Evolutionary conservation across 192 early-diverging fungal genomes (phyloP).

Genomic region (Entomortierella beljakovae): DNA sequence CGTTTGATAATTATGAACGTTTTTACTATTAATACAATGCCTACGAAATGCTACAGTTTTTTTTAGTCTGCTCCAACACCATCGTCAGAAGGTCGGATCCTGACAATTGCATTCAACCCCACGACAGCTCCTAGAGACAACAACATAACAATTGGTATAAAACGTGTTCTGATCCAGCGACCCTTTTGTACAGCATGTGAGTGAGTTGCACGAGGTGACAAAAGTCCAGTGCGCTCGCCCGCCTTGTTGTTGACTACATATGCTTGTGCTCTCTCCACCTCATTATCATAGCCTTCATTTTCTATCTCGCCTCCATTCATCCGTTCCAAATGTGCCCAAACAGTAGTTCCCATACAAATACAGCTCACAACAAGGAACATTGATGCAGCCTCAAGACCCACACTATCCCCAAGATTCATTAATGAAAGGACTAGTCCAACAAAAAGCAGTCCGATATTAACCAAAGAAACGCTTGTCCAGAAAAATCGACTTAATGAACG

Average conservation of each 20-base stretch:
- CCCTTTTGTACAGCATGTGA: slow-evolving; percentile 24
- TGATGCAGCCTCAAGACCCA: slow-evolving; percentile 36
- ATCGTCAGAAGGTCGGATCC: slow-evolving; percentile 1
- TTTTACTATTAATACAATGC: too few relatives aligned
- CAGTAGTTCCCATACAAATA: slow-evolving; percentile 48
- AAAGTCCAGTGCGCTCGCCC: slow-evolving; percentile 30
- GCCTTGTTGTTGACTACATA: slow-evolving; percentile 3
- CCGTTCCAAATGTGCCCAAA: slow-evolving; percentile 47
- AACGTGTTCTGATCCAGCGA: slow-evolving; percentile 35
- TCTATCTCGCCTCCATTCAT: slow-evolving; percentile 49
- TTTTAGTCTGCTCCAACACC: slow-evolving; percentile 15
- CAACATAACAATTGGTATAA: slow-evolving; percentile 36
- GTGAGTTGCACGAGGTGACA: not conserved
- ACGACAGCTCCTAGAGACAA: slow-evolving; percentile 28
- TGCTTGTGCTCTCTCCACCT: slow-evolving; percentile 3
- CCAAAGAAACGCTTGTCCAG: slow-evolving; percentile 20
- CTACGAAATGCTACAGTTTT: too few relatives aligned
- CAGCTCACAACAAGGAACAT: slow-evolving; percentile 41
- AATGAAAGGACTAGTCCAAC: slow-evolving; percentile 37
- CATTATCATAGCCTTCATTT: not conserved
- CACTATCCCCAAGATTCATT: slow-evolving; percentile 52
- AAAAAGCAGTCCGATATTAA: slow-evolving; percentile 41
- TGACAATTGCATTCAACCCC: slow-evolving; percentile 20
- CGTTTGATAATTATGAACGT: not conserved
- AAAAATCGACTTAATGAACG: not conserved